A percentile compares a stretch with the other conserved stretches of the same genome.
Evolutionary conservation across 176 grass and related monocot genomes (phyloP).

Genomic region (Juncus effusus): DNA sequence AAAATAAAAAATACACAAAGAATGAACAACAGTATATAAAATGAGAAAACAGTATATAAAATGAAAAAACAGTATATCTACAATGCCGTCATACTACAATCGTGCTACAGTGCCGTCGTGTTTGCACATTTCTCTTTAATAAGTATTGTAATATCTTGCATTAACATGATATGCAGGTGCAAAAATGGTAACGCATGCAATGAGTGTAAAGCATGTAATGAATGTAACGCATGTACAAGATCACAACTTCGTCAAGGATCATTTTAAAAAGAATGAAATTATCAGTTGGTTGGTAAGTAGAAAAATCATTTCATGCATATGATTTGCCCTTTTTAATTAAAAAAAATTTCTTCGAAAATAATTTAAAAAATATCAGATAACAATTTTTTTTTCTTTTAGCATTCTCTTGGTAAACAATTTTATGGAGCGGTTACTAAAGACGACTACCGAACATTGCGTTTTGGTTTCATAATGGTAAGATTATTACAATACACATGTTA

Average conservation of each 20-base stretch:
- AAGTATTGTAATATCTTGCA: not conserved
- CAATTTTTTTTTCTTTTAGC: slow-evolving; percentile 31
- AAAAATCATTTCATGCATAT: not conserved
- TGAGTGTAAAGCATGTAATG: too few species aligned
- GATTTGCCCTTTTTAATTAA: not conserved
- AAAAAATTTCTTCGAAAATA: too few species aligned
- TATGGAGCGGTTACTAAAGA: slow-evolving; percentile 54
- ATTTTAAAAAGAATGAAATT: slow-evolving; percentile 32
- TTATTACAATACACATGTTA: not conserved
- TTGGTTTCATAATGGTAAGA: slow-evolving; percentile 80
- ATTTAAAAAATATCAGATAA: not conserved
- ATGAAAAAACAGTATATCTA: too few species aligned
- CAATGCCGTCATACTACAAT: too few species aligned
- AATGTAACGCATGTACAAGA: slow-evolving; percentile 15
- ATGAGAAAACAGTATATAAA: too few species aligned
- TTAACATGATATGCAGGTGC: slow-evolving; percentile 14
- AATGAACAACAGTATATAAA: too few species aligned
- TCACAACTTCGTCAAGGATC: slow-evolving; percentile 35
- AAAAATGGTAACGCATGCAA: slow-evolving; percentile 21
- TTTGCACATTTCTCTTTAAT: too few species aligned
- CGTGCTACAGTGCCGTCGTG: too few species aligned
- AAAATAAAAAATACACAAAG: too few species aligned
- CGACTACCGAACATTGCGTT: slow-evolving; percentile 64
- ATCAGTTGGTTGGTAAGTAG: slow-evolving; percentile 9
- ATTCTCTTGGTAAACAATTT: slow-evolving; percentile 80